A percentile compares a stretch with the other conserved stretches of the same genome.
phyloP scores from a whole-genome alignment of 2,329 filamentous ascomycete species.

The Colletotrichum graminicola region DNA sequence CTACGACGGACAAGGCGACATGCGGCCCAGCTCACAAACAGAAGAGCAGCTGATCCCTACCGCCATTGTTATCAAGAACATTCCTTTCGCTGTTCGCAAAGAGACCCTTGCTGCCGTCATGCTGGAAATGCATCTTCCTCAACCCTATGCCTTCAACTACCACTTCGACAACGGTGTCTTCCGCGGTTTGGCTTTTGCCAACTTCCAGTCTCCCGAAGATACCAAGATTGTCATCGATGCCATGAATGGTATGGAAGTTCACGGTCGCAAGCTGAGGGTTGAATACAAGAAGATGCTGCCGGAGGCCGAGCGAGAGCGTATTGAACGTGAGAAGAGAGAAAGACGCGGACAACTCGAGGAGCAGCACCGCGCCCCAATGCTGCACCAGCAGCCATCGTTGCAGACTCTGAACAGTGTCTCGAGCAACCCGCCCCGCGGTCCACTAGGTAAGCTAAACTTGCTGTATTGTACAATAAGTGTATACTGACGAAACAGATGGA shows the following conservation, averaged over 20 bases:
- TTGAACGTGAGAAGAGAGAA: slow-evolving; percentile 97
- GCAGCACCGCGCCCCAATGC: slow-evolving; percentile 84
- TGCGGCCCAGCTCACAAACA: slow-evolving; percentile 54
- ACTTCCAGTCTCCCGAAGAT: slow-evolving; percentile 96
- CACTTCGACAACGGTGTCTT: slow-evolving; percentile 99
- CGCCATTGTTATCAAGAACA: slow-evolving; percentile 99
- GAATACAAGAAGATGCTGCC: slow-evolving; percentile 99
- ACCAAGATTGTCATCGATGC: slow-evolving; percentile 92
- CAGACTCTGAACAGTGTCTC: slow-evolving; percentile 78
- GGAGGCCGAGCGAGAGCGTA: slow-evolving; percentile 91
- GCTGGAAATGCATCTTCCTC: slow-evolving; percentile 91
- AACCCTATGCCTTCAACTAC: slow-evolving; percentile 99
- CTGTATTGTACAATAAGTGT: slow-evolving; percentile 37
- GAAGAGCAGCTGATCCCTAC: slow-evolving; percentile 95
- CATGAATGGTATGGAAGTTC: slow-evolving; percentile 95
- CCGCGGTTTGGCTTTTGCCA: slow-evolving; percentile 94
- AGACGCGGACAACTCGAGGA: slow-evolving; percentile 96
- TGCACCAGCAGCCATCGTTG: slow-evolving; percentile 88
- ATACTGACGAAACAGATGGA: slow-evolving; percentile 49
- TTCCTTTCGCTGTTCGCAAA: slow-evolving; percentile 97
- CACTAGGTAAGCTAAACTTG: slow-evolving; percentile 29
- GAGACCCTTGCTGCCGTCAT: slow-evolving; percentile 93
- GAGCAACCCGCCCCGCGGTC: slow-evolving; percentile 68
- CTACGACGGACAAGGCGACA: slow-evolving; percentile 50
- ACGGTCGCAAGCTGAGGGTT: slow-evolving; percentile 92